A percentile compares a stretch with the other conserved stretches of the same genome.
These are phyloP conservation scores for Boletus barrowsii DNA, from an alignment of 768 basidiomycete genomes.

Conservation along the genomic window DNA sequence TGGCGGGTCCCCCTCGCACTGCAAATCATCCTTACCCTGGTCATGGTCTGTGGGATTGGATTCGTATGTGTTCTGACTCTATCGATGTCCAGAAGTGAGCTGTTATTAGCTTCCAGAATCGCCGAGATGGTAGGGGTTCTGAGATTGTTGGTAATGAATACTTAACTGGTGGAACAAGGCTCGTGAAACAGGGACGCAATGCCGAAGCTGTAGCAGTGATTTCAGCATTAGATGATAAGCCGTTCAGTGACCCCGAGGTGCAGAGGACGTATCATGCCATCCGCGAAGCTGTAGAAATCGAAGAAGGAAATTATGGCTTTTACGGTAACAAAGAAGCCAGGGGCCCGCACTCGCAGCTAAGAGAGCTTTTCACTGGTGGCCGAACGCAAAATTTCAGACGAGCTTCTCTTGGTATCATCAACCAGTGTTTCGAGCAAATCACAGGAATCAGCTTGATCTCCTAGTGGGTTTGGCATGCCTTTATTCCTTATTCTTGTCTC, in stretches of 20 bases:
- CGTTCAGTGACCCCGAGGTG: slow-evolving; percentile 43
- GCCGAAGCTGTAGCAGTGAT: slow-evolving; percentile 60
- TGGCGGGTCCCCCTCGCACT: slow-evolving; percentile 65
- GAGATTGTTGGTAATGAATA: background rate
- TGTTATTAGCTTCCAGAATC: slow-evolving; percentile 51
- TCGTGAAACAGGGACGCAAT: slow-evolving; percentile 51
- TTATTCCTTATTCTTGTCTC: slow-evolving; percentile 15
- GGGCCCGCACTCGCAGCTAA: slow-evolving; percentile 31
- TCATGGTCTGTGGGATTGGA: slow-evolving; percentile 45
- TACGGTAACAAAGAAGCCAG: background rate
- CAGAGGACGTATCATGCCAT: slow-evolving; percentile 53
- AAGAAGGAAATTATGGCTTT: slow-evolving; percentile 22
- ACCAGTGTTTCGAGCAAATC: slow-evolving; percentile 70
- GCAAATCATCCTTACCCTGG: slow-evolving; percentile 53
- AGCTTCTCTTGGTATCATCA: slow-evolving; percentile 50
- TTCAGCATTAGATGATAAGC: slow-evolving; percentile 56
- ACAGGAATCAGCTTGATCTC: slow-evolving; percentile 67
- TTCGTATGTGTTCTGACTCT: slow-evolving; percentile 39
- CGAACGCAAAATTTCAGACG: slow-evolving; percentile 61
- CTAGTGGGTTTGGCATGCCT: slow-evolving; percentile 41
- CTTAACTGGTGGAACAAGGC: slow-evolving; percentile 33
- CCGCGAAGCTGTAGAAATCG: slow-evolving; percentile 48
- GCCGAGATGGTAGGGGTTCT: slow-evolving; percentile 46
- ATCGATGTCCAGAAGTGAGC: background rate
- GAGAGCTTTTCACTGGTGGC: slow-evolving; percentile 55